Conservation (phyloP, 305 asterid genomes). For the Fraxinus latifolia region DNA sequence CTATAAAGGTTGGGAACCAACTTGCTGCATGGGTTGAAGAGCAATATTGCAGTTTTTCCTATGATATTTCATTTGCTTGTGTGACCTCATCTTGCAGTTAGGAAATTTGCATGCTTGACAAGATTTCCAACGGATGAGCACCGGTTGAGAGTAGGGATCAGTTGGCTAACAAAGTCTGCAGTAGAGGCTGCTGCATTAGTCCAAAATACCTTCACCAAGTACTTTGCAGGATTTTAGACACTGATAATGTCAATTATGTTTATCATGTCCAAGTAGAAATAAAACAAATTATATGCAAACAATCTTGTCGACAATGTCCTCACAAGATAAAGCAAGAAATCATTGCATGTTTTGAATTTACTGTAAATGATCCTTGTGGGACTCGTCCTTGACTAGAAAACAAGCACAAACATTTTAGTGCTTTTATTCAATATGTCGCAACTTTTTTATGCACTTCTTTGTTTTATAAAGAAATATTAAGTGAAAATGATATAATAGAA, state of each 20-base stretch:
- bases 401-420: neutral
- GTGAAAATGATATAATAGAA: neutral
- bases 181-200: conserved; percentile 70
- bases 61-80: neutral
- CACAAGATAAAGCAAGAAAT: neutral
- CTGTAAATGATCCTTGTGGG: neutral
- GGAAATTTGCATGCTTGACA: conserved; percentile 78
- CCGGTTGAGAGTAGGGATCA: conserved; percentile 74
- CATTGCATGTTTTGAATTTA: neutral
- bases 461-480: neutral
- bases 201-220: conserved; percentile 57
- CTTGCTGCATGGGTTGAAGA: neutral
- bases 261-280: neutral
- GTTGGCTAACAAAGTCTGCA: conserved; percentile 85
- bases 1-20: neutral
- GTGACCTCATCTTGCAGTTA: conserved; percentile 50
- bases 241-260: neutral
- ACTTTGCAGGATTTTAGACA: conserved; percentile 38
- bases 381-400: neutral
- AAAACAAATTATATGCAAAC: neutral
- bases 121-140: conserved; percentile 91
- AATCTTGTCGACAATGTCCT: neutral
- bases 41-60: neutral
- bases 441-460: neutral
- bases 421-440: neutral